These are phyloP conservation scores for Chytriomyces sp. DNA, from an alignment of 192 early-diverging fungal species.

Conservation along the genomic window DNA sequence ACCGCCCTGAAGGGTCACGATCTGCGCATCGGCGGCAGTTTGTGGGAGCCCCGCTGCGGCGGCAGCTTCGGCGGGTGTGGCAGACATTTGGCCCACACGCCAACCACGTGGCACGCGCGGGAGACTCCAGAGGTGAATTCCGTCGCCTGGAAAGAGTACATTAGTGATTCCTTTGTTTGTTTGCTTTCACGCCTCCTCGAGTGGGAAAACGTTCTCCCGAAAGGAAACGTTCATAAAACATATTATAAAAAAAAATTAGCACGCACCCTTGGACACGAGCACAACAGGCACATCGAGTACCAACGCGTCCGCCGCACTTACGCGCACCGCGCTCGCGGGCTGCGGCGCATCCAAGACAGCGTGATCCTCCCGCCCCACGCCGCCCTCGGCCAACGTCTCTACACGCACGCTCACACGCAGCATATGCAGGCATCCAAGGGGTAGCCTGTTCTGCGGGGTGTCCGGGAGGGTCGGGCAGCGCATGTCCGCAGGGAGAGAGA, in stretches of 20 bases:
- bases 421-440: slow-evolving; percentile 12
- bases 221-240: background rate
- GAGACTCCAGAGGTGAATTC: slow-evolving; percentile 18
- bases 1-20: background rate
- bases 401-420: slow-evolving; percentile 20
- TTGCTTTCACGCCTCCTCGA: too few species aligned
- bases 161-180: too few species aligned
- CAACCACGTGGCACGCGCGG: slow-evolving; percentile 24
- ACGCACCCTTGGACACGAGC: slow-evolving; percentile 6
- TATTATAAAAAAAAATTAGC: background rate
- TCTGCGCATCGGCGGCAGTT: background rate
- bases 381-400: background rate
- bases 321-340: slow-evolving; percentile 9
- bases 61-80: background rate
- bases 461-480: slow-evolving; percentile 14
- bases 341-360: background rate
- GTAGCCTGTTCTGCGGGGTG: slow-evolving; percentile 23
- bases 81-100: slow-evolving; percentile 16
- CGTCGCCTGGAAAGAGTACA: background rate
- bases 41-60: too few species aligned
- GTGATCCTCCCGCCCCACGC: background rate
- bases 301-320: background rate
- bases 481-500: background rate
- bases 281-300: slow-evolving; percentile 26
- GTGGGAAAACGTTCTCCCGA: background rate